Conservation (phyloP, 495 filamentous ascomycete species). For the Daldinia grandis region DNA sequence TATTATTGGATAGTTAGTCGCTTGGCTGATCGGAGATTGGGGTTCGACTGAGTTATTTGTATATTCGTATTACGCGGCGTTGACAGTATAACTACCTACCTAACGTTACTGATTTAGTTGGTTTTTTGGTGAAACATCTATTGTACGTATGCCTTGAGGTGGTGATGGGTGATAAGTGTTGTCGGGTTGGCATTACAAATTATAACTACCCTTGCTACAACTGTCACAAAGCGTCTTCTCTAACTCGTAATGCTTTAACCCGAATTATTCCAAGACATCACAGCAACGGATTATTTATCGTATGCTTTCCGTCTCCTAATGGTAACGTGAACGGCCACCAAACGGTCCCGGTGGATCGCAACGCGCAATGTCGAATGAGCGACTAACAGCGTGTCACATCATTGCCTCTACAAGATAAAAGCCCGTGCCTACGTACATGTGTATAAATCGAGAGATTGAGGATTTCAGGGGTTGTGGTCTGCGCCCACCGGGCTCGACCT, state of each 20-base stretch:
- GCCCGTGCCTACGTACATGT: neutral
- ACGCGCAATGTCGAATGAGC: neutral
- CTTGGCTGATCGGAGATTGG: neutral
- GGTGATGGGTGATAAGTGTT: neutral
- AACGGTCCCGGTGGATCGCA: neutral
- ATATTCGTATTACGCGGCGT: neutral
- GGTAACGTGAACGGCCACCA: neutral
- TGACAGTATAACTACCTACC: no score
- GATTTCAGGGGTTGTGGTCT: neutral
- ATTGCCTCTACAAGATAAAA: neutral
- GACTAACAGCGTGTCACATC: neutral
- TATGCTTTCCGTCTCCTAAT: neutral
- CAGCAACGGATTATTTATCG: neutral
- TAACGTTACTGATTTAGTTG: no score
- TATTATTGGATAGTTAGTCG: neutral
- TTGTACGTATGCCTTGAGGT: neutral
- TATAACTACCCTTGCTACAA: neutral
- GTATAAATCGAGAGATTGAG: neutral
- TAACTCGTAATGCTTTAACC: neutral
- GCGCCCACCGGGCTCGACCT: conserved; percentile 12
- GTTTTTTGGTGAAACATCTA: neutral
- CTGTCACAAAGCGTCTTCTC: neutral
- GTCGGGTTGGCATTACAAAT: neutral
- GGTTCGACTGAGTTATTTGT: neutral
- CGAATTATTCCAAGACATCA: neutral